Evolutionary conservation across 192 early-diverging fungal genomes (phyloP), one percentile per base, ranked within the genome.

Genomic region (Anaeromyces robustus): DNA sequence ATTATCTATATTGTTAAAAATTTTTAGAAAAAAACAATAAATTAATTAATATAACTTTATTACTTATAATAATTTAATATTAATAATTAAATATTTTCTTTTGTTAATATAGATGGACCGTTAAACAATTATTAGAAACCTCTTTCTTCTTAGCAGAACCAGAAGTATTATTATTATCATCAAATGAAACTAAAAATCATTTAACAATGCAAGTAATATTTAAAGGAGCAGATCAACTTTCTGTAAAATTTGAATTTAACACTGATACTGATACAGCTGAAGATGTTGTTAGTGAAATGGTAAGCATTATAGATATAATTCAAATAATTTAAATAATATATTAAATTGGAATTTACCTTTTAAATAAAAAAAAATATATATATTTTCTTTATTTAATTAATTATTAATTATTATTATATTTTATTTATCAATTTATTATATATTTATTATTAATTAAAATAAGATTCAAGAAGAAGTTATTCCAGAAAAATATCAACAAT

Each of bases 201-300:
- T 80, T 93, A 41, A 90, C 87, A 4, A 86, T 94, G 52, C 93
- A 94, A 84, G 92, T 94, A 2, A 89, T 92, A 28, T 93, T 93
- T 81, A 93, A 93, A 80, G 93, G 92, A 28, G 91, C 90, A 87
- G 93, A 94, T 79, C 89, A 88, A 81, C 85, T 94, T 19, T 94
- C 94, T 2, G 93, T 95, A 7, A 94, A 94, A 81, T 95, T 95
- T 83, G 92, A 94, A 77, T 95, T 95, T 80, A 94, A 94, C 82
- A 92, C 88, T 2, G 93, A 93, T 77, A 92, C 90, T 0, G 93
- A 94, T 77, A 94, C 93, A 0, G 93, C 93, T 1, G 93, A 93
- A 34, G 90, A 92, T 78, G 93, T 94, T 31, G 93, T 94, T 0
- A 91, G 90, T 59, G 93, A 94, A 82, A 94, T 94, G 93, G 91